A percentile compares a stretch with the other conserved stretches of the same genome.
These are phyloP conservation scores for Talaromyces sp. DNA, from an alignment of 2,329 filamentous ascomycete genomes.

Conservation along the genomic window DNA sequence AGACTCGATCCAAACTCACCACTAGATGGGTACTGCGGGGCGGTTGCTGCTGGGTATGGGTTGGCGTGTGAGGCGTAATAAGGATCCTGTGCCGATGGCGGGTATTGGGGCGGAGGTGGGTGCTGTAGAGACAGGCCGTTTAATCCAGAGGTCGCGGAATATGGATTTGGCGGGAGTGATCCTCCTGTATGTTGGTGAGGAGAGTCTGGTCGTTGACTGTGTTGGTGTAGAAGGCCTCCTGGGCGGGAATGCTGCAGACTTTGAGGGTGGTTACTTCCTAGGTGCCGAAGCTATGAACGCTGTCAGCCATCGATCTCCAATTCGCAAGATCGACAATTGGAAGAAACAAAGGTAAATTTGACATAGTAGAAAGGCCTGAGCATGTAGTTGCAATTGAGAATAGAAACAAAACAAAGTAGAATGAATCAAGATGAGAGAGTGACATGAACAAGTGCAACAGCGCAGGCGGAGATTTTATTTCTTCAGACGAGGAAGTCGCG, in stretches of 20 bases:
- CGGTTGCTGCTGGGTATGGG: conserved; percentile 78
- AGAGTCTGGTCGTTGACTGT: conserved; percentile 53
- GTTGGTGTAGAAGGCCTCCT: conserved; percentile 29
- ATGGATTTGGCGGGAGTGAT: conserved; percentile 33
- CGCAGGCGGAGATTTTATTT: conserved; percentile 1
- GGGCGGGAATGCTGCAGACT: conserved; percentile 30
- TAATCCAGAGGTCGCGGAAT: conserved; percentile 31
- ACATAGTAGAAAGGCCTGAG: neutral
- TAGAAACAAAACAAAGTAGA: neutral
- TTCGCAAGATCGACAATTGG: conserved; percentile 10
- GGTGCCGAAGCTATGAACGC: conserved; percentile 33
- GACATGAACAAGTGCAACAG: neutral
- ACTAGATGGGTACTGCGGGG: conserved; percentile 83
- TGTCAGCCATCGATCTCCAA: conserved; percentile 10
- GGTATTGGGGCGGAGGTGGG: conserved; percentile 61
- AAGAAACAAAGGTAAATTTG: neutral
- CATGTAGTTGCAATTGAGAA: neutral
- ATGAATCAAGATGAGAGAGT: neutral
- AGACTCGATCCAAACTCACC: conserved; percentile 56
- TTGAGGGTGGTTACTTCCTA: conserved; percentile 32
- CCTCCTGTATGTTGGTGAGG: conserved; percentile 58
- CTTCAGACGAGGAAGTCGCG: neutral
- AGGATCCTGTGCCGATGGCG: conserved; percentile 66
- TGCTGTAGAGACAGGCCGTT: conserved; percentile 52
- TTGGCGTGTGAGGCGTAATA: conserved; percentile 77